Percentiles rank a stretch among this genome's conserved stretches.
Conservation (phyloP, 2,329 filamentous ascomycete genomes). For the Ophiostoma australiae region DNA sequence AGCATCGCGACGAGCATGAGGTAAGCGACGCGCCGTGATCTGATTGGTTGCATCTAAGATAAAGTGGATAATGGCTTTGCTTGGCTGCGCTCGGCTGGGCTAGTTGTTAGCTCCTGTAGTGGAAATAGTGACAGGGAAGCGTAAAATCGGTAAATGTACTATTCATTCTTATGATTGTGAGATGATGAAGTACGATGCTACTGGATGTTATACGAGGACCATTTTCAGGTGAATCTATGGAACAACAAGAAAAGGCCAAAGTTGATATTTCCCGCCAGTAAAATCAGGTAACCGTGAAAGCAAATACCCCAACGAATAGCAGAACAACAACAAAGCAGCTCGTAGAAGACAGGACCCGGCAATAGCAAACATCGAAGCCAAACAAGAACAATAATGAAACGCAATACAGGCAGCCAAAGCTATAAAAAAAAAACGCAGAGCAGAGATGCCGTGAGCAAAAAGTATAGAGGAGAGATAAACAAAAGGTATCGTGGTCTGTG, state of each 20-base stretch:
- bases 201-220: neutral
- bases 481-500: conserved; percentile 19
- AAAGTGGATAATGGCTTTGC: neutral
- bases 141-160: neutral
- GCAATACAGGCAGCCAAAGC: neutral
- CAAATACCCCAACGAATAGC: neutral
- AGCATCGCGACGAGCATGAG: neutral
- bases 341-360: neutral
- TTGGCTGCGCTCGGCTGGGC: neutral
- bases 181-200: neutral
- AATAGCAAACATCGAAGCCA: neutral
- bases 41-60: neutral
- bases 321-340: neutral
- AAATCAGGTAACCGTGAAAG: neutral
- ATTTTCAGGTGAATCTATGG: too few species aligned
- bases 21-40: neutral
- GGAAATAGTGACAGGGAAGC: neutral
- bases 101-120: neutral
- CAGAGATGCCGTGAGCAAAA: neutral
- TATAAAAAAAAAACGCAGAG: neutral
- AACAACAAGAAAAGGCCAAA: neutral
- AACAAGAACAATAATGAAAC: neutral
- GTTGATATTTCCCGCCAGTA: too few species aligned
- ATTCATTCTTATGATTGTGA: neutral
- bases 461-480: conserved; percentile 4